Conservation (phyloP, 2,329 filamentous ascomycete species). For the Pyricularia grisea region DNA sequence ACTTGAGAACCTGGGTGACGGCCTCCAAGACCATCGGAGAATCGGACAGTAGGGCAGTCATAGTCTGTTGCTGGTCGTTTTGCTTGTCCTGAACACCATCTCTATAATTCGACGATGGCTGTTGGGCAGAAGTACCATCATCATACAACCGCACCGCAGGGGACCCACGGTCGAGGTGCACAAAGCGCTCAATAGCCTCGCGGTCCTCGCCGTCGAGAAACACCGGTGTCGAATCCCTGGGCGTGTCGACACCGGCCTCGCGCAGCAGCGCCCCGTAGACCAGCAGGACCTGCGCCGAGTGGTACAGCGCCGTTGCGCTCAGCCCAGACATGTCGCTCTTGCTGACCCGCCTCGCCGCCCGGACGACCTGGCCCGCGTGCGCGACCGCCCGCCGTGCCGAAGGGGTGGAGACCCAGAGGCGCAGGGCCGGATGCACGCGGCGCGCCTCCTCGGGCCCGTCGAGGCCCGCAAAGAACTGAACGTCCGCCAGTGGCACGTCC, state of each 20-base stretch:
- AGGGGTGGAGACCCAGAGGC: slow-evolving; percentile 20
- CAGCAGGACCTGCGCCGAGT: not conserved
- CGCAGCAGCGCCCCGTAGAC: not conserved
- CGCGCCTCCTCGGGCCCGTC: slow-evolving; percentile 28
- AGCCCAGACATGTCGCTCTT: not conserved
- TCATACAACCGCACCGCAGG: not conserved
- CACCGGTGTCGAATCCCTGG: not conserved
- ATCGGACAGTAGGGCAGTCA: not conserved
- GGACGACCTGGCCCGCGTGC: not conserved
- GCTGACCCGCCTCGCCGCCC: not conserved
- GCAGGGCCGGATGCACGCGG: slow-evolving; percentile 20
- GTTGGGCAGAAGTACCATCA: not conserved
- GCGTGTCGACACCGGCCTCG: not conserved
- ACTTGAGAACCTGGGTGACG: not conserved
- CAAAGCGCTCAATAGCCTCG: not conserved
- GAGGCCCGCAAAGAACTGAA: slow-evolving; percentile 32
- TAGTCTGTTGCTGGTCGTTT: not conserved
- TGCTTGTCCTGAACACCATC: not conserved
- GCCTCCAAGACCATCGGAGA: not conserved
- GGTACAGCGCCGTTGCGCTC: not conserved
- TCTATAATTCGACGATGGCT: not conserved
- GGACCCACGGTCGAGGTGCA: not conserved
- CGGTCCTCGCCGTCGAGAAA: not conserved
- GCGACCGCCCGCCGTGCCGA: not conserved
- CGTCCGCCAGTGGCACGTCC: slow-evolving; percentile 29